Evolutionary conservation across 352 stramenopile species (phyloP), one percentile per base, ranked within the genome.

Genomic region (Pythium brachiatum): DNA sequence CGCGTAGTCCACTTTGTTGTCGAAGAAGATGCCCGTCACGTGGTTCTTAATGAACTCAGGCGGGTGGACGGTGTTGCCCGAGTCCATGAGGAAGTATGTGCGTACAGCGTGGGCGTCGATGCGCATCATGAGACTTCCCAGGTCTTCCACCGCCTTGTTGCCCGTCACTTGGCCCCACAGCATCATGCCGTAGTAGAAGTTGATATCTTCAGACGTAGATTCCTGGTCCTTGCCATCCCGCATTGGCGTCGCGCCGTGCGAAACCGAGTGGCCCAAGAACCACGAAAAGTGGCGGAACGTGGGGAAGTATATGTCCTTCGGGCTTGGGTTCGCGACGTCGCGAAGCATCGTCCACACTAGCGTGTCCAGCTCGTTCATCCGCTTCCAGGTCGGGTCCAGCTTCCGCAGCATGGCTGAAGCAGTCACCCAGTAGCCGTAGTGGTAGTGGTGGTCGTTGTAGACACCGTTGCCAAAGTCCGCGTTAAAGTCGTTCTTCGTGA

Each of bases 381-480:
- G 68, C 55, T 43, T 69, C 79, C 80, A 91, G 20, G 63, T 80
- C 31, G 81, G 84, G 58, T 93, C 74, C 1, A 91, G 50, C 32
- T 86, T 74, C 53, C 76, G 79, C 0, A 89, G 34, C 21, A 93
- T 91, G 1, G 84, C 84, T 0, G 80, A 82, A 0, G 74, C 76
- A 23, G 69, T 76, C 36, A 93, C 68, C 62, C 74, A 93, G 66
- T 93, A 93, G 9, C 81, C 84, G 60, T 79, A 93, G 65, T 93
- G 84, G 56, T 91, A 93, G 60, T 93, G 79, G 69, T 93, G 80
- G 59, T 93, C 84, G 61, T 93, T 93, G 72, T 93, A 93, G 16
- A 91, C 78, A 13, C 69, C 74, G 64, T 84, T 93, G 47, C 84
- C 84, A 51, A 90, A 93, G 44, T 93, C 80, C n/a, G 71, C 71